phyloP scores from a whole-genome alignment of 305 asterid species.

The Fraxinus sp. region DNA sequence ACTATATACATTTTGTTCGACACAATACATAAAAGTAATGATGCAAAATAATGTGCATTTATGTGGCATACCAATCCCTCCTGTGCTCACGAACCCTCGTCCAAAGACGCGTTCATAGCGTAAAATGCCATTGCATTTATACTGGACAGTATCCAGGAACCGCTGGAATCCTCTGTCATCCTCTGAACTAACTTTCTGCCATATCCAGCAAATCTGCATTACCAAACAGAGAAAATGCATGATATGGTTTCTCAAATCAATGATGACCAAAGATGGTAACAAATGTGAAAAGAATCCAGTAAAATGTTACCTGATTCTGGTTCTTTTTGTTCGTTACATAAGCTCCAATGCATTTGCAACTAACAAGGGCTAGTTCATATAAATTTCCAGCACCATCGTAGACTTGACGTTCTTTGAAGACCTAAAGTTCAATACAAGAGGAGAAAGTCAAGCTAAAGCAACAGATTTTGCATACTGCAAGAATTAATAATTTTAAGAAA shows the following conservation, averaged over 20 bases:
- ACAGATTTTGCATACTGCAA: background rate
- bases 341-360: slow-evolving; percentile 93
- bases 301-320: slow-evolving; percentile 75
- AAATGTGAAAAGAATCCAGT: background rate
- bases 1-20: background rate
- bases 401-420: slow-evolving; percentile 66
- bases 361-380: slow-evolving; percentile 70
- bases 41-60: slow-evolving; percentile 2
- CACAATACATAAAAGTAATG: background rate
- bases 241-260: background rate
- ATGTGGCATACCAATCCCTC: slow-evolving; percentile 71
- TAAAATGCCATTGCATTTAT: slow-evolving; percentile 76
- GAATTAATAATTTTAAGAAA: background rate
- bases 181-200: slow-evolving; percentile 81
- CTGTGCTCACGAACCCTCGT: slow-evolving; percentile 92
- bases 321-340: slow-evolving; percentile 85
- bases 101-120: slow-evolving; percentile 97
- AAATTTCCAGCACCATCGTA: slow-evolving; percentile 53
- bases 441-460: background rate
- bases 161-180: slow-evolving; percentile 83
- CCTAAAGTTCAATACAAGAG: slow-evolving; percentile 38
- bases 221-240: background rate
- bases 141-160: slow-evolving; percentile 91
- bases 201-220: slow-evolving; percentile 87
- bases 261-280: background rate